Conservation (phyloP, 140 eudicot species). For the Anethum foeniculum region DNA sequence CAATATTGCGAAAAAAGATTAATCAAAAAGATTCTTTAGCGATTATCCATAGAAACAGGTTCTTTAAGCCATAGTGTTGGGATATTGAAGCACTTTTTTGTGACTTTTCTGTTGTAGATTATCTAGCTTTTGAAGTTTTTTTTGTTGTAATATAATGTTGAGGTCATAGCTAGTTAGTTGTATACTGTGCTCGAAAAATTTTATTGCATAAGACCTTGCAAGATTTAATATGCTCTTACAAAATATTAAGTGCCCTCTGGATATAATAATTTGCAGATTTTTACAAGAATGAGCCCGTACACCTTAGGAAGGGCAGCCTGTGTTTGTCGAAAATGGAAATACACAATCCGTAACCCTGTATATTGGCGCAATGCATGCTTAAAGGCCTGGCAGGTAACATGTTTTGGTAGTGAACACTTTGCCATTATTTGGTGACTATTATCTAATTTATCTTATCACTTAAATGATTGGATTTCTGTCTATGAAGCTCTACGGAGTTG, state of each 20-base stretch:
- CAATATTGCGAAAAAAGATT: not conserved
- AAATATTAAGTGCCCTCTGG: not conserved
- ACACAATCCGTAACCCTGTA: constrained; percentile 88
- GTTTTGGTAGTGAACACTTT: constrained; percentile 8
- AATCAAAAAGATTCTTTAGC: not conserved
- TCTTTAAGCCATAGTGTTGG: not conserved
- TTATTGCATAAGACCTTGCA: not conserved
- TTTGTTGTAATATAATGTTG: not conserved
- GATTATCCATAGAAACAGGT: not conserved
- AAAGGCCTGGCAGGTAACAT: constrained; percentile 85
- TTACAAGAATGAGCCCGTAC: constrained; percentile 78
- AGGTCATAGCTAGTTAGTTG: not conserved
- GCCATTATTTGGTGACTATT: constrained; percentile 6
- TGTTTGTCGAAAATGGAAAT: constrained; percentile 97
- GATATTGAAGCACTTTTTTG: not conserved
- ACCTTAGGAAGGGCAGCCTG: constrained; percentile 86
- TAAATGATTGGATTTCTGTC: constrained; percentile 1
- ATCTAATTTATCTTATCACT: constrained; percentile 11
- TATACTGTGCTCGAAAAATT: not conserved
- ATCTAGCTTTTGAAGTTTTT: not conserved
- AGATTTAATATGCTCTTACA: not conserved
- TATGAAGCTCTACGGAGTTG: constrained; percentile 55
- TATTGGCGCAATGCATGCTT: constrained; percentile 96
- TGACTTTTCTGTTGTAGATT: not conserved
- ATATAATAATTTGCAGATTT: constrained; percentile 41